phyloP scores from a whole-genome alignment of 371 early-diverging fungal species.

The Amoeboaphelidium occidentale region DNA sequence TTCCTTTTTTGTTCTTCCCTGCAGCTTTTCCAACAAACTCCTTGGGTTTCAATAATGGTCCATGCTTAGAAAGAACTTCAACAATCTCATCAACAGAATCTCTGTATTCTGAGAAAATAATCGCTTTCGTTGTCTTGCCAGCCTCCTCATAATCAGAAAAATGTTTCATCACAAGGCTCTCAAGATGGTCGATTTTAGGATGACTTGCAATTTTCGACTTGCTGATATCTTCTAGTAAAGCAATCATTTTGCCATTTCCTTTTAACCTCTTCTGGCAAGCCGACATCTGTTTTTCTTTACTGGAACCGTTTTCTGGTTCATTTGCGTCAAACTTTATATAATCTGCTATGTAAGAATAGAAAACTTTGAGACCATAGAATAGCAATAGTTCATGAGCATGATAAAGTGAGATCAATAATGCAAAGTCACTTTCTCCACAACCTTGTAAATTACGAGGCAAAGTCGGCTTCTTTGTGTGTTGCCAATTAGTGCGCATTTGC shows the following conservation, averaged over 20 bases:
- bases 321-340: conserved; percentile 13
- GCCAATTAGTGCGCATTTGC: too few species aligned
- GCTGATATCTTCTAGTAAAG: conserved; percentile 10
- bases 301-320: neutral
- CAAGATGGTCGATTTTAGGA: conserved; percentile 50
- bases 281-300: conserved; percentile 1
- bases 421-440: too few species aligned
- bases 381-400: conserved; percentile 26
- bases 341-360: conserved; percentile 17
- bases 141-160: conserved; percentile 15
- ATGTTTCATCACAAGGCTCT: conserved; percentile 34
- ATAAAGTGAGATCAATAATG: conserved; percentile 16
- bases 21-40: conserved; percentile 62
- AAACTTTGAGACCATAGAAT: conserved; percentile 32
- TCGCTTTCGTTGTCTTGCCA: conserved; percentile 31
- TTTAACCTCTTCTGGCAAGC: conserved; percentile 8
- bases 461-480: too few species aligned
- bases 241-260: conserved; percentile 16
- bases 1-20: conserved; percentile 31
- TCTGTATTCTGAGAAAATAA: conserved; percentile 66
- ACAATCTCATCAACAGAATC: conserved; percentile 68
- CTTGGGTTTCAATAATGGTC: conserved; percentile 37
- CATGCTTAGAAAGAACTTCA: conserved; percentile 25
- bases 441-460: too few species aligned
- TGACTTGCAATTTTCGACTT: conserved; percentile 36